Conservation (phyloP, 495 filamentous ascomycete genomes). For the Neurospora sp. region DNA sequence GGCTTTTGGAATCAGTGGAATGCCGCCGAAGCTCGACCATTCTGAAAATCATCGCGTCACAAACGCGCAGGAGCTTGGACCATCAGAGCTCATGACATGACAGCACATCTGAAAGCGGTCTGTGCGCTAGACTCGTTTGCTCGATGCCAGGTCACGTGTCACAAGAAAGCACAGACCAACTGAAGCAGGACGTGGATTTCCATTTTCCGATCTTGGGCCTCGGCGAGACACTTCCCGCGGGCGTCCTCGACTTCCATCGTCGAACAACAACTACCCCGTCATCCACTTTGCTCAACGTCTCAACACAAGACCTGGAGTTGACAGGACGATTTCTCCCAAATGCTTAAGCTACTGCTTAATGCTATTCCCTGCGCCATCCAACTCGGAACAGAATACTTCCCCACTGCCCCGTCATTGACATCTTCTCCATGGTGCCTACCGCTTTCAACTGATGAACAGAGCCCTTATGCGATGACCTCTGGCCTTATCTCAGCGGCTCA, state of each 20-base stretch:
- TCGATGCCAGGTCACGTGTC: not conserved
- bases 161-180: not conserved
- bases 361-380: not conserved
- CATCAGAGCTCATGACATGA: not conserved
- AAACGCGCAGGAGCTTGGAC: conserved; percentile 15
- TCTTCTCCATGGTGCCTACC: not conserved
- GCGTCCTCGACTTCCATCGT: conserved; percentile 4
- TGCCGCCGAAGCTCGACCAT: not conserved
- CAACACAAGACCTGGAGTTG: not conserved
- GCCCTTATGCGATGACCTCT: not conserved
- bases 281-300: not conserved
- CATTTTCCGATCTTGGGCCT: not conserved
- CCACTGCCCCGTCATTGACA: not conserved
- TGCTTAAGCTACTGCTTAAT: not conserved
- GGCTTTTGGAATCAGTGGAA: not conserved
- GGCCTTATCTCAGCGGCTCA: too few species aligned
- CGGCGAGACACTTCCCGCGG: not conserved
- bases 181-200: not conserved
- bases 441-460: not conserved
- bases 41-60: conserved; percentile 6
- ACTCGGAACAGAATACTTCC: not conserved
- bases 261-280: not conserved
- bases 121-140: not conserved
- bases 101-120: not conserved
- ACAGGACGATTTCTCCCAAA: not conserved